Evolutionary conservation across 1,139 yeast species (phyloP), one percentile per base, ranked within the genome.

Genomic region (Diutina mesorugosa): DNA sequence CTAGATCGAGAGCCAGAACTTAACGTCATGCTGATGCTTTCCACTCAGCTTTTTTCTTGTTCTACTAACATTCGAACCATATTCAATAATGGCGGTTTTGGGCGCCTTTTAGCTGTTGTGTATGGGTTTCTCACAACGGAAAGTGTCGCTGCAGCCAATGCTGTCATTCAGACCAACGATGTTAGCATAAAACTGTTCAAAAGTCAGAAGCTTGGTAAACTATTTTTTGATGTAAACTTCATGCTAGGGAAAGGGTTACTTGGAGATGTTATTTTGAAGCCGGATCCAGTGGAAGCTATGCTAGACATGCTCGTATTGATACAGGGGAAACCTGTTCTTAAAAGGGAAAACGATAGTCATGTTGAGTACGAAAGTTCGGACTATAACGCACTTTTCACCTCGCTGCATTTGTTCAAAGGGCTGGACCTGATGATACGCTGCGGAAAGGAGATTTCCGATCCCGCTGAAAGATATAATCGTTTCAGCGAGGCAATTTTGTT

Each of bases 351-450:
- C n/a, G 76, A 79, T 14, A 84, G 82, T 58, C 99, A 93, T 67
- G 90, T 93, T 12, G 97, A 91, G 65, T 93, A 87, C 66, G 99
- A 93, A 65, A 85, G 85, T 54, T 90, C 89, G 26, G 90, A 87
- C 57, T 91, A 93, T 76, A 84, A 93, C 0, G 81, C 88, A 0
- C 89, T 83, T 64, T 89, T 89, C 68, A 88, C 87, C 61, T 84
- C 90, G 41, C 83, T 86, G 60, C 85, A 84, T 9, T 78, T 86
- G 6, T 81, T 85, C 28, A 85, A 85, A 57, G 79, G 85, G 63
- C 78, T 83, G 0, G 88, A 84, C 59, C 73, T 71, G 54, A 70
- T 80, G 35, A 82, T 87, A 2, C 82, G 79, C 56, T 75, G 81
- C 54, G 69, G 79, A 26, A 70, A 66, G 51, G 72, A 69, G 51